Percentiles rank a stretch among this genome's conserved stretches.
These are phyloP conservation scores for Daedaleopsis sinensis DNA, from an alignment of 768 basidiomycete species.

Conservation along the genomic window DNA sequence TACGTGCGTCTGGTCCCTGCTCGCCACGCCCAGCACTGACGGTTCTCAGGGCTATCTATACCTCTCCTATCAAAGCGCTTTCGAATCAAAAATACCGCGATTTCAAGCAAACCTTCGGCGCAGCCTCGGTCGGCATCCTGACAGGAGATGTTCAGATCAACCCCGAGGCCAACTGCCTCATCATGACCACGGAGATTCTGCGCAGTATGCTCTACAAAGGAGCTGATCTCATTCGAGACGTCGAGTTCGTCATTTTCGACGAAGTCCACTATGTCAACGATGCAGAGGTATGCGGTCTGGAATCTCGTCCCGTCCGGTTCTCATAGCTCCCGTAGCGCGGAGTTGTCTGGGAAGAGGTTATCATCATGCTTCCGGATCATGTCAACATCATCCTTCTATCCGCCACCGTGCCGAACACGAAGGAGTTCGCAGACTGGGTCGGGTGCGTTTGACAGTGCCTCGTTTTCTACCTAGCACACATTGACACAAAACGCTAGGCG, in stretches of 20 bases:
- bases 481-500: constrained; percentile 53
- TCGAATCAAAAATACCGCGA: constrained; percentile 99
- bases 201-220: constrained; percentile 99
- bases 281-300: constrained; percentile 70
- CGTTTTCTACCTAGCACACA: neutral
- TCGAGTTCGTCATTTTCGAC: constrained; percentile 99
- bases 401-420: constrained; percentile 97
- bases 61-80: constrained; percentile 97
- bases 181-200: constrained; percentile 98
- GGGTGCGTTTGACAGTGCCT: constrained; percentile 61
- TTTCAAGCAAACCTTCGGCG: constrained; percentile 95
- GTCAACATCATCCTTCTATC: constrained; percentile 97
- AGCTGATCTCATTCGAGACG: constrained; percentile 96
- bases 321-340: constrained; percentile 65
- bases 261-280: constrained; percentile 99
- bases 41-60: constrained; percentile 85
- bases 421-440: constrained; percentile 99
- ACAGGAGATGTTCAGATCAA: constrained; percentile 99
- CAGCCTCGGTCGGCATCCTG: constrained; percentile 90
- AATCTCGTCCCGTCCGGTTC: neutral
- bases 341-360: constrained; percentile 99
- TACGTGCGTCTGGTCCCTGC: constrained; percentile 33
- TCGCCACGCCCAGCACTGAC: neutral
- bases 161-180: constrained; percentile 93
- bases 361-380: constrained; percentile 99